A percentile compares a stretch with the other conserved stretches of the same genome.
These are phyloP conservation scores for Cyphellophora attinorum DNA, from an alignment of 2,329 filamentous ascomycete genomes.

Conservation along the genomic window DNA sequence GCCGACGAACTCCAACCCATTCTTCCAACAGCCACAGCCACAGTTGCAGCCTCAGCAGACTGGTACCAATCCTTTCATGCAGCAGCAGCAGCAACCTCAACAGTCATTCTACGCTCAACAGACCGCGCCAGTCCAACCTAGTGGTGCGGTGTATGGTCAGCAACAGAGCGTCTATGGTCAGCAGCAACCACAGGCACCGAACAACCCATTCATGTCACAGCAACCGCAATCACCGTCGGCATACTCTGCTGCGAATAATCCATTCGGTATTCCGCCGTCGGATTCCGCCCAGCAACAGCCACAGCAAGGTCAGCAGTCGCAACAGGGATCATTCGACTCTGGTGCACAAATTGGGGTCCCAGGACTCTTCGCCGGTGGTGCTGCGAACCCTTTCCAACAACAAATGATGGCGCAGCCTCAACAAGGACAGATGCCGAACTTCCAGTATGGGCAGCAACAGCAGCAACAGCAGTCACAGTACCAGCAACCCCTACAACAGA, in stretches of 20 bases:
- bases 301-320: constrained; percentile 8
- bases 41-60: constrained; percentile 13
- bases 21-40: constrained; percentile 26
- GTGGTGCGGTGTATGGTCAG: no score
- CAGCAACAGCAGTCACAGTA: constrained; percentile 5
- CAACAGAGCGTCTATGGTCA: no score
- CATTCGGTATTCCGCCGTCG: constrained; percentile 16
- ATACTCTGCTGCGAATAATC: constrained; percentile 15
- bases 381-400: constrained; percentile 6
- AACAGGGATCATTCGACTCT: constrained; percentile 3
- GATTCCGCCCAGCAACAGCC: constrained; percentile 6
- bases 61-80: constrained; percentile 17
- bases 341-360: neutral
- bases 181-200: no score
- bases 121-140: constrained; percentile 9
- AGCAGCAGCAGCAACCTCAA: constrained; percentile 7
- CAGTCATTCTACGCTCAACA: constrained; percentile 3
- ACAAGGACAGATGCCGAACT: constrained; percentile 8
- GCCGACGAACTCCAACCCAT: constrained; percentile 28
- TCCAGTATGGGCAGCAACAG: constrained; percentile 13
- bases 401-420: constrained; percentile 12
- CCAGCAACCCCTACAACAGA: constrained; percentile 6
- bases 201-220: constrained; percentile 14
- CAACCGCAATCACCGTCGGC: constrained; percentile 2
- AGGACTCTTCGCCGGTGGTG: constrained; percentile 2